phyloP scores from a whole-genome alignment of 495 filamentous ascomycete species.

The Penicillium bialowiezense region DNA sequence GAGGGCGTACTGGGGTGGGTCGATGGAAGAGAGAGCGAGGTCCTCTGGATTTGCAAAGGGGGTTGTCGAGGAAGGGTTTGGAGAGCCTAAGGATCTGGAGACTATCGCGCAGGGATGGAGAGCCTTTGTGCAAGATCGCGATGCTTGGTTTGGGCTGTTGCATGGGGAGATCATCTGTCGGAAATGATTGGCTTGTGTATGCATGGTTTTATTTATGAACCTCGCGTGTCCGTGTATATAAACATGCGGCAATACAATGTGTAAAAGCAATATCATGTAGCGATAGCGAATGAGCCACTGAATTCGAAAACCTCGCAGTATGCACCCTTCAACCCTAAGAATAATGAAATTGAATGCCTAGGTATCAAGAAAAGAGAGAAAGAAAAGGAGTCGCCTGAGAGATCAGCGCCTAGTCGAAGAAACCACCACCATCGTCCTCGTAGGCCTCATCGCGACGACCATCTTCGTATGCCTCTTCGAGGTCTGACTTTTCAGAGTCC shows the following conservation, averaged over 20 bases:
- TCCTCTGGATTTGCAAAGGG: constrained; percentile 38
- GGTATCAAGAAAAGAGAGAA: not conserved
- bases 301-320: not conserved
- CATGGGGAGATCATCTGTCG: constrained; percentile 54
- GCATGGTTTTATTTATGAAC: not conserved
- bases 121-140: constrained; percentile 41
- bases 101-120: constrained; percentile 40
- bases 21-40: constrained; percentile 42
- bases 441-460: constrained; percentile 22
- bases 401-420: not conserved
- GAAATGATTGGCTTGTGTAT: constrained; percentile 18
- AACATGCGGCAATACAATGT: not conserved
- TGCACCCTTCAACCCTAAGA: not conserved
- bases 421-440: constrained; percentile 13
- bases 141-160: constrained; percentile 51
- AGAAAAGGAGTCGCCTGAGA: not conserved
- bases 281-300: not conserved
- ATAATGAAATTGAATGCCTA: not conserved
- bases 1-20: constrained; percentile 45
- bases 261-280: not conserved
- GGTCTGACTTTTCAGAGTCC: constrained; percentile 9
- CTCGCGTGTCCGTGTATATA: not conserved
- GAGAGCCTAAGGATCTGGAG: constrained; percentile 36
- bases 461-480: constrained; percentile 19
- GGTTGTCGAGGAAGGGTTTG: constrained; percentile 36